A percentile compares a stretch with the other conserved stretches of the same genome.
Conservation (phyloP, 345 rosid species). For the Corchorus capsularis region DNA sequence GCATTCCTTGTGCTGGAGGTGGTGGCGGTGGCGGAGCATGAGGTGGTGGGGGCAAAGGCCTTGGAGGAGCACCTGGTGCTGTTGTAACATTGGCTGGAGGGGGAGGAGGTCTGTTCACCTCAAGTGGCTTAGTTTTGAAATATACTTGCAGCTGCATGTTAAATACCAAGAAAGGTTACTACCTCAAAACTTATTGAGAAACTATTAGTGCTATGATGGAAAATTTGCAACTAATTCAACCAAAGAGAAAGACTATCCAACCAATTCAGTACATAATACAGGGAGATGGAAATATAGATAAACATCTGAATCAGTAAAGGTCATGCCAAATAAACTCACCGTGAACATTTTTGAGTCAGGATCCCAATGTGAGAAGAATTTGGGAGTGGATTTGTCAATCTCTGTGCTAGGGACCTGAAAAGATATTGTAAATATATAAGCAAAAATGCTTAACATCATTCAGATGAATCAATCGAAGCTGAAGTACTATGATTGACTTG, state of each 20-base stretch:
- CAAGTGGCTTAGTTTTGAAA: slow-evolving; percentile 80
- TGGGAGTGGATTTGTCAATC: slow-evolving; percentile 94
- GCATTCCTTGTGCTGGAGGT: slow-evolving; percentile 63
- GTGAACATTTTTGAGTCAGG: slow-evolving; percentile 99
- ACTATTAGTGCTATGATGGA: background rate
- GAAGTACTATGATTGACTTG: background rate
- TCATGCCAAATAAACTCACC: slow-evolving; percentile 43
- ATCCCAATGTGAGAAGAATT: slow-evolving; percentile 99
- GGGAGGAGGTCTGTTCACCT: slow-evolving; percentile 66
- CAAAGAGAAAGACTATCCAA: background rate
- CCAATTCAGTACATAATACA: background rate
- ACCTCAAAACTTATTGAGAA: background rate
- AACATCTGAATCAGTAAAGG: background rate
- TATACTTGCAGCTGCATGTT: slow-evolving; percentile 79
- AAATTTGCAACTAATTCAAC: background rate
- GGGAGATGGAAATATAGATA: background rate
- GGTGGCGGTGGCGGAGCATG: slow-evolving; percentile 70
- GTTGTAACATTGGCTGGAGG: slow-evolving; percentile 61
- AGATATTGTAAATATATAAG: slow-evolving; percentile 3
- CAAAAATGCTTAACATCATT: slow-evolving; percentile 6
- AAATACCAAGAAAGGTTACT: slow-evolving; percentile 2
- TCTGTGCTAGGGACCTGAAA: slow-evolving; percentile 97
- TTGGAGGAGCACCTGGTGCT: slow-evolving; percentile 64
- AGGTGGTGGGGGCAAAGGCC: slow-evolving; percentile 59
- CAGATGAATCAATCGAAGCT: slow-evolving; percentile 6